Base-by-base conservation (phyloP, 2,329 filamentous ascomycete species). In the Microcera coccophila region DNA sequence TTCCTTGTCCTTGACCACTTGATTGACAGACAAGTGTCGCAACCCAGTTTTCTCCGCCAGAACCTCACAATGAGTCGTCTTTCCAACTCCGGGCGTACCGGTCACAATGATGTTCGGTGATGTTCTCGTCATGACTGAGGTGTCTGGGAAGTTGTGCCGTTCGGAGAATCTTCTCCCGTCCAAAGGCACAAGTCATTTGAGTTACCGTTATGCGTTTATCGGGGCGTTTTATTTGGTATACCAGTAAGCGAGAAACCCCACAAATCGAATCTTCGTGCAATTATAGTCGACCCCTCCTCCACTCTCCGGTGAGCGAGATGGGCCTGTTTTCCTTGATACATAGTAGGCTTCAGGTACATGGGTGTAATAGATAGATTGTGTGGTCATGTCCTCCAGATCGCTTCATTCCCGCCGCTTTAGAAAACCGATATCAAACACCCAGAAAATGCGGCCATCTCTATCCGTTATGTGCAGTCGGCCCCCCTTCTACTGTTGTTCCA, bases 1-100 rank as follows among this genome's bases (percentile, higher is more conserved):
- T 45, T 78, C 81, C 53, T 84, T 80, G 49, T 95, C 87, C 68
- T 95, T 96, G 48, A 94, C 90, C 29, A 97, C 75, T 56, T 95
- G 81, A 66, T 97, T 98, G 59, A 98, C 81, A 9, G 85, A 85
- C 12, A 98, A 66, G 65, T 96, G 90, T 58, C 82, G 84, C 52
- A 97, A 71, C 2, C 85, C 87, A 8, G 85, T 86, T 46, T 78
- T 81, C 61, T 85, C 75, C 5, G 88, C 87, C 37, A 98, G 72
- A 58, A 81, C 76, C 65, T 95, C 87, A 62, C 87, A 88, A 65
- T 95, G 90, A 7, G 87, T 94, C 15, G 90, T 95, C 72, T 98
- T 98, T 61, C 93, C 93, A 20, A 94, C 89, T 42, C 93, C 93
- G 1, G 93, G 93, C 16, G 93, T 98, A 52, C 93, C 93, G 31